Percentiles rank a stretch among this genome's conserved stretches.
Evolutionary conservation across 202 grass and related monocot genomes (phyloP).

Genomic region (Zoysia matrella): DNA sequence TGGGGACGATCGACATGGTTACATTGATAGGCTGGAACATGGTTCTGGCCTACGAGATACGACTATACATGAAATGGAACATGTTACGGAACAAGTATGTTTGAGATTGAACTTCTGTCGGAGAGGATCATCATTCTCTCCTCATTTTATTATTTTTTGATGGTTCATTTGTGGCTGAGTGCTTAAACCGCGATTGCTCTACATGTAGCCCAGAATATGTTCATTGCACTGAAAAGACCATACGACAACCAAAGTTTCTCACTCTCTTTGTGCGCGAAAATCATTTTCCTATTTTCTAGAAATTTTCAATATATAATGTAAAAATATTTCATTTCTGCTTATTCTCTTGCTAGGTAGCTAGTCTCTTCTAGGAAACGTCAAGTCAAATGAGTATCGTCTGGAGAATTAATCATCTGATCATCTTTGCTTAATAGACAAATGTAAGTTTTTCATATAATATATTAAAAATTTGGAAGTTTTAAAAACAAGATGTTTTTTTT

Average conservation of each 20-base stretch:
- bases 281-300: constrained; percentile 2
- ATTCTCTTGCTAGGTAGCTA: background rate
- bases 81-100: constrained; percentile 42
- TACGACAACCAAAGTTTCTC: constrained; percentile 7
- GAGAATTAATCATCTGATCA: background rate
- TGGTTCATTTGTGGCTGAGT: constrained; percentile 20
- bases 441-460: background rate
- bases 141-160: constrained; percentile 14
- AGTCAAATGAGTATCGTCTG: background rate
- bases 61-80: constrained; percentile 44
- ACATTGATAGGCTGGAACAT: constrained; percentile 49
- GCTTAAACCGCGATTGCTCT: constrained; percentile 4
- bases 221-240: constrained; percentile 43
- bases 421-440: background rate
- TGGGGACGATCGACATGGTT: constrained; percentile 21
- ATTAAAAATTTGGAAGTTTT: background rate
- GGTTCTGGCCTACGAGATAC: constrained; percentile 55
- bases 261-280: constrained; percentile 7
- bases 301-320: background rate
- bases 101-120: constrained; percentile 47
- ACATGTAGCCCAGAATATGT: constrained; percentile 44
- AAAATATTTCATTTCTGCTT: background rate
- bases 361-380: background rate
- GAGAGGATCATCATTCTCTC: constrained; percentile 14
- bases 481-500: background rate